Percentiles rank a stretch among this genome's conserved stretches.
Conservation (phyloP, 2,329 filamentous ascomycete species). For the Stachybotrys echinatus region DNA sequence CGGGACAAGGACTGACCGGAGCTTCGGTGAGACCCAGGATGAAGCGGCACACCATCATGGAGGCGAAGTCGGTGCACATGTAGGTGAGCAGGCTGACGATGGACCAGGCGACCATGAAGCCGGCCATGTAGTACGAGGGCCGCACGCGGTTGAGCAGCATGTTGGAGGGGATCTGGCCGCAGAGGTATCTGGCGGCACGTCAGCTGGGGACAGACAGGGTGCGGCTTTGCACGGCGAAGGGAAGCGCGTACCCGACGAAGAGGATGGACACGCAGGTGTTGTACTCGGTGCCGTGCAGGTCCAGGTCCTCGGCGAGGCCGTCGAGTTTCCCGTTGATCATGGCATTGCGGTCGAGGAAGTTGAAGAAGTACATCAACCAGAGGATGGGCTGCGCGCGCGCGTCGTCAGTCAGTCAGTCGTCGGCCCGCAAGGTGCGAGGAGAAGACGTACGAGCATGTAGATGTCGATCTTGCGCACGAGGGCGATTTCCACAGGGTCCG, state of each 20-base stretch:
- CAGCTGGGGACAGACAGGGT: too few relatives aligned
- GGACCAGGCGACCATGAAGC: constrained; percentile 26
- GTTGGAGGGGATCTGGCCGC: constrained; percentile 25
- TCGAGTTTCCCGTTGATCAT: constrained; percentile 50
- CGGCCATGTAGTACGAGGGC: constrained; percentile 33
- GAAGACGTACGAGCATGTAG: constrained; percentile 17
- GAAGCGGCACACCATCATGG: constrained; percentile 34
- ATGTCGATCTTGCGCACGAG: constrained; percentile 23
- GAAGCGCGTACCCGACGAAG: constrained; percentile 27
- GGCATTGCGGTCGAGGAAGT: constrained; percentile 41
- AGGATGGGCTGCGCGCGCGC: constrained; percentile 14
- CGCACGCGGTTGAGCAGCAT: constrained; percentile 28
- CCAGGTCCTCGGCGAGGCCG: constrained; percentile 44
- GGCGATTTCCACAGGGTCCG: constrained; percentile 18
- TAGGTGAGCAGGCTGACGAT: constrained; percentile 31
- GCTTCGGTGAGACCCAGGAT: constrained; percentile 36
- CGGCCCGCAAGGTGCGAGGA: too few relatives aligned
- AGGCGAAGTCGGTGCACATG: constrained; percentile 30
- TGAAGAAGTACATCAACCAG: constrained; percentile 27
- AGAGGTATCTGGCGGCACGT: too few relatives aligned
- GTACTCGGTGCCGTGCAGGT: constrained; percentile 29
- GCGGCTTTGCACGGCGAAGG: too few relatives aligned
- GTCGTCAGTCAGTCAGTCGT: background rate
- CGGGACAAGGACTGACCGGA: too few relatives aligned
- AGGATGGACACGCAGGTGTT: too few relatives aligned